phyloP scores from a whole-genome alignment of 2,329 filamentous ascomycete species.

The Venturia effusa region DNA sequence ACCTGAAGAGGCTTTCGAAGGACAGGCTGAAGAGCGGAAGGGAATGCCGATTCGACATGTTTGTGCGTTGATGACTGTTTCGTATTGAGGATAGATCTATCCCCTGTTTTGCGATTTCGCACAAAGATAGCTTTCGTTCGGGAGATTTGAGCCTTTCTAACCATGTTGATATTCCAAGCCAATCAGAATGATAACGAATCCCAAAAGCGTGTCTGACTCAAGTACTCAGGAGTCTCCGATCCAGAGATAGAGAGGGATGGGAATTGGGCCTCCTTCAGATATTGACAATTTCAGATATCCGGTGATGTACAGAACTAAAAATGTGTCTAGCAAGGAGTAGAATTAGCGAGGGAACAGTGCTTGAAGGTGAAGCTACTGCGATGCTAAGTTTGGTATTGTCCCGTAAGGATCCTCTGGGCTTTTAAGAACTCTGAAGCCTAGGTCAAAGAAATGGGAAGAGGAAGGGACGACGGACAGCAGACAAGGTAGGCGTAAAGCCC shows the following conservation, averaged over 20 bases:
- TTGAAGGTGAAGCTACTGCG: not conserved
- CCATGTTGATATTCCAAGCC: not conserved
- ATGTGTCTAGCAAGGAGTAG: not conserved
- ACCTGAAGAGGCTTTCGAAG: constrained; percentile 5
- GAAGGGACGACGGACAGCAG: not conserved
- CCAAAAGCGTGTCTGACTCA: not conserved
- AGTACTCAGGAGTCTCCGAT: not conserved
- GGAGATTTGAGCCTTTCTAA: not conserved
- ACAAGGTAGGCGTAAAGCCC: not conserved
- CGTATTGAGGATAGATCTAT: not conserved
- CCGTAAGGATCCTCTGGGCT: not conserved
- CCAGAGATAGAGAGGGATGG: not conserved
- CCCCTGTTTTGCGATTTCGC: not conserved
- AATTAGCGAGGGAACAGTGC: not conserved
- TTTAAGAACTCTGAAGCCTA: not conserved
- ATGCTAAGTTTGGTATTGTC: not conserved
- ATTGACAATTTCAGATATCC: not conserved
- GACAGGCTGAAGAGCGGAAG: not conserved
- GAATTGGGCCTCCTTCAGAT: not conserved
- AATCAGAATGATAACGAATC: not conserved
- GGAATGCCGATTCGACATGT: not conserved
- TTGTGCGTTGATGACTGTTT: not conserved
- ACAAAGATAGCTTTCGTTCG: not conserved
- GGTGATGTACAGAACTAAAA: not conserved
- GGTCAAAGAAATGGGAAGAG: not conserved